phyloP scores from a whole-genome alignment of 257 asterid genomes.

The Haberlea rhodopensis region DNA sequence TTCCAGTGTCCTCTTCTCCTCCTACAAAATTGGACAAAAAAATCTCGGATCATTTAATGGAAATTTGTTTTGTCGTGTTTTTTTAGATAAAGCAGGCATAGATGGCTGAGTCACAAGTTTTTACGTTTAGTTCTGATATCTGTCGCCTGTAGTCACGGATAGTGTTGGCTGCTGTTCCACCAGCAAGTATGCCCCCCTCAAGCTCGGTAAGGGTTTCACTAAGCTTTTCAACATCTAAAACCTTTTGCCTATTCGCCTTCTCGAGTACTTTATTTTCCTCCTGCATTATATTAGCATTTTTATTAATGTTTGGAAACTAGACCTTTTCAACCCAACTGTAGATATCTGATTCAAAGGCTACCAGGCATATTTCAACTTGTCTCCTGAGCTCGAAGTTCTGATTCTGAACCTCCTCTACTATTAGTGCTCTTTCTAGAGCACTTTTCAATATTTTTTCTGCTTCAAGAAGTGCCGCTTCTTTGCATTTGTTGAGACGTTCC shows the following conservation, averaged over 20 bases:
- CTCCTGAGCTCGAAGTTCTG: conserved; percentile 71
- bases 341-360: conserved; percentile 23
- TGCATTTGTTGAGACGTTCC: conserved; percentile 69
- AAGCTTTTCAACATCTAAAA: conserved; percentile 76
- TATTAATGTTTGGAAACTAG: conserved; percentile 11
- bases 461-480: conserved; percentile 84
- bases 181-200: conserved; percentile 84
- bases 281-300: conserved; percentile 29
- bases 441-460: conserved; percentile 74
- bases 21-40: conserved; percentile 41
- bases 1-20: conserved; percentile 80
- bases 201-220: conserved; percentile 74
- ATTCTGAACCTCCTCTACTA: conserved; percentile 85
- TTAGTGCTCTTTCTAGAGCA: conserved; percentile 73
- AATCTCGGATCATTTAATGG: conserved; percentile 5
- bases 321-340: background rate
- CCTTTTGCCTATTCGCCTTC: conserved; percentile 69
- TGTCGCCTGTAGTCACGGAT: conserved; percentile 65
- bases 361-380: conserved; percentile 86
- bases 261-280: conserved; percentile 86
- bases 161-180: conserved; percentile 74
- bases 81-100: background rate
- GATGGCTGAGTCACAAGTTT: background rate
- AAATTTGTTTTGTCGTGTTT: background rate
- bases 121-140: conserved; percentile 66